A percentile compares a stretch with the other conserved stretches of the same genome.
Evolutionary conservation across 2,329 filamentous ascomycete genomes (phyloP).

Genomic region (Colletotrichum viniferum): DNA sequence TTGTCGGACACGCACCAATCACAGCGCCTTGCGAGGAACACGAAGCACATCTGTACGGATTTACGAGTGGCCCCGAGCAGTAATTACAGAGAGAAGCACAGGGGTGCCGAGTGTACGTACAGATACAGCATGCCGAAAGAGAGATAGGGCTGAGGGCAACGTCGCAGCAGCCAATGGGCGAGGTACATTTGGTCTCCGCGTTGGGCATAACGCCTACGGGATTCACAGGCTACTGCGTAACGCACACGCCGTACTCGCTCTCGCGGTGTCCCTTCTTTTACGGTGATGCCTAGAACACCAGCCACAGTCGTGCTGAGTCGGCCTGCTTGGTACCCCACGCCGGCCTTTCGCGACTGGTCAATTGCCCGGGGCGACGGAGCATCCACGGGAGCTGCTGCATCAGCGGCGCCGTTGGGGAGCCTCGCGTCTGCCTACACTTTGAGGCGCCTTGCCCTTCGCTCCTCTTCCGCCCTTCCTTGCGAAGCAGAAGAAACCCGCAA

Average conservation of each 20-base stretch:
- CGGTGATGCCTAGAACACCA: slow-evolving; percentile 11
- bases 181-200: neutral
- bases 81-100: neutral
- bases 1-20: slow-evolving; percentile 15
- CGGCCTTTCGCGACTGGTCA: neutral
- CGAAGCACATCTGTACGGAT: neutral
- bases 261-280: slow-evolving; percentile 1
- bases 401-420: neutral
- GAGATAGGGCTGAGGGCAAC: slow-evolving; percentile 15
- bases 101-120: neutral
- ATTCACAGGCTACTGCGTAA: neutral
- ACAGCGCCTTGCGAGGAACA: neutral
- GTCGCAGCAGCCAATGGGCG: neutral
- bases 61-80: slow-evolving; percentile 16
- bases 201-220: slow-evolving; percentile 3
- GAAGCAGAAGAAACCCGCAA: neutral
- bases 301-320: slow-evolving; percentile 14
- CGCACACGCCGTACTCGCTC: neutral
- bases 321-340: neutral
- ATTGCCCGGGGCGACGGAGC: slow-evolving; percentile 11
- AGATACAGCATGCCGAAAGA: neutral
- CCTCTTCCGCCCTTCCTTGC: neutral
- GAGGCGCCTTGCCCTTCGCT: neutral
- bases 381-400: neutral
- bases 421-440: neutral